Percentiles rank a stretch among this genome's conserved stretches.
phyloP scores from a whole-genome alignment of 2,329 filamentous ascomycete species.

The Sordariomycetes sp. region DNA sequence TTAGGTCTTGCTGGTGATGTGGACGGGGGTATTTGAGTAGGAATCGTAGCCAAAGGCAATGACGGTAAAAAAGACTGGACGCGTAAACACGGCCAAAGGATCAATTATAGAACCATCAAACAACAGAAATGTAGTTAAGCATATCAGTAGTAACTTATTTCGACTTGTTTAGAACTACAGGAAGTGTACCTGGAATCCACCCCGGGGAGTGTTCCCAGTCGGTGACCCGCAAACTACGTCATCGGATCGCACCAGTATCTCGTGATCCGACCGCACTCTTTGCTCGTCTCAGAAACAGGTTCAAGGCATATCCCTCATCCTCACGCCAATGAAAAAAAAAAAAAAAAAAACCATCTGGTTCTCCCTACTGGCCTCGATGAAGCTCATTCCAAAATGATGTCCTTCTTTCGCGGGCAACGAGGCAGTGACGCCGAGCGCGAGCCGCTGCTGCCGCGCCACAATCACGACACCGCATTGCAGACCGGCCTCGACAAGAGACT shows the following conservation, averaged over 20 bases:
- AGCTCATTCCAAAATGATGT: neutral
- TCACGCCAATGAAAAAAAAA: neutral
- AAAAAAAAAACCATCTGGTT: too few species aligned
- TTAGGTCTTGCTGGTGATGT: too few species aligned
- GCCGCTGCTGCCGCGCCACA: neutral
- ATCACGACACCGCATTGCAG: conserved; percentile 38
- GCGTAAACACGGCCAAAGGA: too few species aligned
- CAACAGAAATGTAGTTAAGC: too few species aligned
- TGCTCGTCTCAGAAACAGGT: neutral
- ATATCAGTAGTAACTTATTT: too few species aligned
- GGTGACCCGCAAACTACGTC: neutral
- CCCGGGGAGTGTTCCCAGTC: neutral
- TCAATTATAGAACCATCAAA: too few species aligned
- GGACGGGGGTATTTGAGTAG: too few species aligned
- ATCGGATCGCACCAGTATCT: neutral
- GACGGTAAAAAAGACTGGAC: too few species aligned
- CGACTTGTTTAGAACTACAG: too few species aligned
- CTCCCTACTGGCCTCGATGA: too few species aligned
- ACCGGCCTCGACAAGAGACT: conserved; percentile 74
- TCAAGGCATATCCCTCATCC: neutral
- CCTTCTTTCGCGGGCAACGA: neutral
- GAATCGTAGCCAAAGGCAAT: too few species aligned
- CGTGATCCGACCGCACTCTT: neutral
- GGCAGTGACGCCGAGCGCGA: neutral
- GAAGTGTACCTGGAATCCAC: too few species aligned